Percentiles rank a stretch among this genome's conserved stretches.
Evolutionary conservation across 768 basidiomycete genomes (phyloP).

Genomic region (Fomitopsis serialis): DNA sequence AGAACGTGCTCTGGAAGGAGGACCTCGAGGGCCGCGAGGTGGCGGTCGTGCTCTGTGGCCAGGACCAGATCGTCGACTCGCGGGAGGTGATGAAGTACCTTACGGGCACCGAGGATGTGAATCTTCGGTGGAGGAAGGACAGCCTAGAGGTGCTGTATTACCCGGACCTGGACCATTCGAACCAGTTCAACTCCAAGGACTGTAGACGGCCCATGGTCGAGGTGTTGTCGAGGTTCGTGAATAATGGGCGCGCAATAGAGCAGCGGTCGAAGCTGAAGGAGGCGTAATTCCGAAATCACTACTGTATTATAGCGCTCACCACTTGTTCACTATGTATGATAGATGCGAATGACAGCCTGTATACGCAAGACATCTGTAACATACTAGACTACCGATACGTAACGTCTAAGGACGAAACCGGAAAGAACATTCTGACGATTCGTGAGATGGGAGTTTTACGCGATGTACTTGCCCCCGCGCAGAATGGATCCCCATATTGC

Average conservation of each 20-base stretch:
- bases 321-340: too few relatives aligned
- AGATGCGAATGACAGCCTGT: too few relatives aligned
- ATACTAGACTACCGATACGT: too few relatives aligned
- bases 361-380: too few relatives aligned
- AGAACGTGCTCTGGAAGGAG: constrained; percentile 56
- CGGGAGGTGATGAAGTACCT: constrained; percentile 33
- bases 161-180: constrained; percentile 35
- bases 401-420: too few relatives aligned
- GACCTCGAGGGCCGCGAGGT: constrained; percentile 34
- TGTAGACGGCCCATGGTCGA: constrained; percentile 25
- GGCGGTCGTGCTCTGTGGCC: constrained; percentile 32
- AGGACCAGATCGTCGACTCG: constrained; percentile 40
- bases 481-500: too few relatives aligned
- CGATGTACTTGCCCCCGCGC: too few relatives aligned
- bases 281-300: too few relatives aligned
- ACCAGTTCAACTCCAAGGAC: constrained; percentile 29
- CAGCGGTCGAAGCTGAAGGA: too few relatives aligned
- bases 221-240: constrained; percentile 26
- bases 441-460: too few relatives aligned
- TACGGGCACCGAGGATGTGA: constrained; percentile 25
- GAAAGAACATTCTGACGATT: too few relatives aligned
- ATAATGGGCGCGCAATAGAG: not conserved
- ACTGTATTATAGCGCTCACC: too few relatives aligned
- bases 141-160: constrained; percentile 35
- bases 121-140: constrained; percentile 23